Evolutionary conservation across 228 moss, liverwort and hornwort species (phyloP), one percentile per base, ranked within the genome.

Genomic region (Sphagnum magellanicum): DNA sequence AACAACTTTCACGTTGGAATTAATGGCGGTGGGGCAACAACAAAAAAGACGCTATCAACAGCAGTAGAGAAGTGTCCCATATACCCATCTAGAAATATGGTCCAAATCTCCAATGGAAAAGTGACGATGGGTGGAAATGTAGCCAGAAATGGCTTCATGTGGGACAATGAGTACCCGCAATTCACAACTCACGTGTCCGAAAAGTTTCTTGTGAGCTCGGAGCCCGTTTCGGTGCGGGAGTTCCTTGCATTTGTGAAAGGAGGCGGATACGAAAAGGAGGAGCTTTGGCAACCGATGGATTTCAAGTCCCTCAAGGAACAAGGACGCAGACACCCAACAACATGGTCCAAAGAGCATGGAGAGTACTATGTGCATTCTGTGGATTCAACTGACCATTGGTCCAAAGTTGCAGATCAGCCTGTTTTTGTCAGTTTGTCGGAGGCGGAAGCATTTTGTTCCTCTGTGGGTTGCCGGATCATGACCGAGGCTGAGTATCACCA

Each of bases 161-260:
- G 95, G 95, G 95, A 95, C 70, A 95, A 95, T 50, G 95, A 95
- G 71, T 87, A 69, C 15, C 95, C 95, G 0, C 68, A 64, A 6
- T n/a, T 77, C 13, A 49, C 53, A 0, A 76, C 85, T 1, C 14
- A 60, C 4, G 75, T 90, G 0, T 14, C 52, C 0, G 68, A 73
- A 0, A 49, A 85, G 0, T 84, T 89, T 46, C 61, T 51, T 16
- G 92, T 92, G 3, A 79, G 85, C 47, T 16, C 70, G 10, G 80
- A 70, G 48, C 89, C 95, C 0, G 83, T 89, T 47, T 85, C 89
- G 5, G 64, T 95, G 3, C 76, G 60, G 1, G 81, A 95, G 60
- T 95, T 82, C 69, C 72, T 76, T 52, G 49, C 63, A 12, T 95
- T 95, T 72, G 68, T 95, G 4, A 74, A 79, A 59, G 81, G 78